A percentile compares a stretch with the other conserved stretches of the same genome.
Evolutionary conservation across 2,329 filamentous ascomycete species (phyloP).

Genomic region (Fusarium sambucinum): DNA sequence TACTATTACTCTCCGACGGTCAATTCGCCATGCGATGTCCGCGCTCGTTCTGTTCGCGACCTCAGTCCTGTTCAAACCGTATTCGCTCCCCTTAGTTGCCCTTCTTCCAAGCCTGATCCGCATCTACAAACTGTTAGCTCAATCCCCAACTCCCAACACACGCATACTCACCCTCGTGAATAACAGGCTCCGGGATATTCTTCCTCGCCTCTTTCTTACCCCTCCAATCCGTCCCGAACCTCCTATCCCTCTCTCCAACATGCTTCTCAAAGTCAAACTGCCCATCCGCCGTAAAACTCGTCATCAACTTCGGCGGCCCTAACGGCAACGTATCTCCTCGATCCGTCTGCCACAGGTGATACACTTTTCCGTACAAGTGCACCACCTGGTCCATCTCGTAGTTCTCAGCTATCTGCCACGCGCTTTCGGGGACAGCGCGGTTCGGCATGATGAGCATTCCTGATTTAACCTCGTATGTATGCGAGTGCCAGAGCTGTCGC

Average conservation of each 20-base stretch:
- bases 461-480: slow-evolving; percentile 78
- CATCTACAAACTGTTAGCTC: slow-evolving; percentile 37
- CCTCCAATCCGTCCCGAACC: slow-evolving; percentile 60
- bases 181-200: slow-evolving; percentile 55
- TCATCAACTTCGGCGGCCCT: slow-evolving; percentile 67
- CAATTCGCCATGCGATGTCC: accelerated
- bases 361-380: slow-evolving; percentile 83
- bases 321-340: slow-evolving; percentile 70
- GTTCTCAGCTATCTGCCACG: slow-evolving; percentile 82
- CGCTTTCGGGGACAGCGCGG: slow-evolving; percentile 66
- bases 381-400: slow-evolving; percentile 83
- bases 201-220: slow-evolving; percentile 60
- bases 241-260: slow-evolving; percentile 59
- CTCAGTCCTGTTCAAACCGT: neutral
- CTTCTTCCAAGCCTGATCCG: slow-evolving; percentile 45
- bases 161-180: slow-evolving; percentile 57
- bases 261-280: slow-evolving; percentile 62
- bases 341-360: slow-evolving; percentile 89
- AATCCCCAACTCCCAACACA: accelerated
- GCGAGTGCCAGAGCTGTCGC: slow-evolving; percentile 83
- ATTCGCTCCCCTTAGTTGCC: neutral
- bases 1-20: neutral
- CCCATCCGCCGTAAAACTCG: slow-evolving; percentile 62
- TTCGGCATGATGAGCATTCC: slow-evolving; percentile 85
- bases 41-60: no score